Evolutionary conservation across 805 yeast genomes (phyloP), one percentile per base, ranked within the genome.

Genomic region (Tetrapisispora pingtungensis): DNA sequence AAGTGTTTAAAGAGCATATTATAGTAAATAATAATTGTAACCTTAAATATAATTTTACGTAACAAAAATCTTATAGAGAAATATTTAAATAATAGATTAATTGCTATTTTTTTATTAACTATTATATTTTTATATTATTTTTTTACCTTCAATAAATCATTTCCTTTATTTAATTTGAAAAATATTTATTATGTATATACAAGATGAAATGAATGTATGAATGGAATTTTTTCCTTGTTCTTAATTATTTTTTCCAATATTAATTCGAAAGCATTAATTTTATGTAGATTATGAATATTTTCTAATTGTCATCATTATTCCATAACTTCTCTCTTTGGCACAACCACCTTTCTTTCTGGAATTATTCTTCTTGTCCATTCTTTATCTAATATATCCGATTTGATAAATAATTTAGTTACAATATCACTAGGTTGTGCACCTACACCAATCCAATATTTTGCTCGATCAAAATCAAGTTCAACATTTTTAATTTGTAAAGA

Each of bases 391-490:
- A 77, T 75, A 47, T 96, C 88, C 37, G 84, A 87, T 62, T 81
- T 86, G 59, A 78, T 80, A 61, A 93, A 75, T 42, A 93, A 67
- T 51, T 78, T 78, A 2, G 78, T 74, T 12, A 90, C 95, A 3
- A 93, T 70, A 36, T 83, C 88, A 20, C 90, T 79, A 7, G 96
- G 95, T 61, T 85, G 95, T 1, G 97, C 97, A 12, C 98, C 98
- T 17, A 87, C 95, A 56, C 96, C 95, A 31, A 93, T 69, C 98
- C 98, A 93, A 66, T 93, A 93, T 63, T 87, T 87, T 5, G 96
- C 78, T 56, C 96, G 78, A 51, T 79, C 78, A 59, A 93, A 88
- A 61, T 93, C 97, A 32, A 93, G 68, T 52, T 80, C 75, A 34
- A 90, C 76, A 53, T 88, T 88, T 62, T 93, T 90, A 40, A 74